Conservation (phyloP, 2,329 filamentous ascomycete species). For the Aureobasidium sp. region DNA sequence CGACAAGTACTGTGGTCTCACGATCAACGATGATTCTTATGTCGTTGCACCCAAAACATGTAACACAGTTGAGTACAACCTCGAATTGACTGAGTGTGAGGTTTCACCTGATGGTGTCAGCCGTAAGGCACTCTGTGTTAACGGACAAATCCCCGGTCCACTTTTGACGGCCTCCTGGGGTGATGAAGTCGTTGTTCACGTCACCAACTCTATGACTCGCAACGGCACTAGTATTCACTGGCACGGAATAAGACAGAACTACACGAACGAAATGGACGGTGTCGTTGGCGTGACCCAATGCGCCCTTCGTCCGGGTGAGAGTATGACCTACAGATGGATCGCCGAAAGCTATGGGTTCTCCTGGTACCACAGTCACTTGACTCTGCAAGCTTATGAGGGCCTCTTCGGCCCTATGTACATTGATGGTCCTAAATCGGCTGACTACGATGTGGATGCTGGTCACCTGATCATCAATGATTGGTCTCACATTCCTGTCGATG, state of each 20-base stretch:
- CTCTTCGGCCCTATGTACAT: constrained; percentile 35
- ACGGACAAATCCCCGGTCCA: constrained; percentile 13
- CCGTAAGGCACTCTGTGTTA: constrained; percentile 12
- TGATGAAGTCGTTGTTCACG: constrained; percentile 29
- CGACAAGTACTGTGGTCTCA: constrained; percentile 13
- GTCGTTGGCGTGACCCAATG: constrained; percentile 42
- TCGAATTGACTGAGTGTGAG: constrained; percentile 11
- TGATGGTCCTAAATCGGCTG: constrained; percentile 32
- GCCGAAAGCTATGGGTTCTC: constrained; percentile 34
- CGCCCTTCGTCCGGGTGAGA: constrained; percentile 30
- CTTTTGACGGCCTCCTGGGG: constrained; percentile 21
- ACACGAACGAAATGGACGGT: constrained; percentile 48
- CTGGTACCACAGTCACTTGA: constrained; percentile 39
- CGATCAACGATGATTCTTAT: constrained; percentile 11
- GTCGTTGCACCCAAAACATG: constrained; percentile 11
- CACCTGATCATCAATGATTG: constrained; percentile 32
- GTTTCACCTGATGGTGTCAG: constrained; percentile 10
- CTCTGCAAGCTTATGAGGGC: constrained; percentile 36
- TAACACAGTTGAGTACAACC: background rate
- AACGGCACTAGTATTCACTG: constrained; percentile 45
- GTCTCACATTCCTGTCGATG: constrained; percentile 31
- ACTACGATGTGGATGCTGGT: constrained; percentile 35
- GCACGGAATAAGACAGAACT: constrained; percentile 43
- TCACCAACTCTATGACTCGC: constrained; percentile 28
- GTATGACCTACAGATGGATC: constrained; percentile 29